Percentiles rank a stretch among this genome's conserved stretches.
Evolutionary conservation across 768 basidiomycete species (phyloP).

Genomic region (Lactifluus hygrophoroides): DNA sequence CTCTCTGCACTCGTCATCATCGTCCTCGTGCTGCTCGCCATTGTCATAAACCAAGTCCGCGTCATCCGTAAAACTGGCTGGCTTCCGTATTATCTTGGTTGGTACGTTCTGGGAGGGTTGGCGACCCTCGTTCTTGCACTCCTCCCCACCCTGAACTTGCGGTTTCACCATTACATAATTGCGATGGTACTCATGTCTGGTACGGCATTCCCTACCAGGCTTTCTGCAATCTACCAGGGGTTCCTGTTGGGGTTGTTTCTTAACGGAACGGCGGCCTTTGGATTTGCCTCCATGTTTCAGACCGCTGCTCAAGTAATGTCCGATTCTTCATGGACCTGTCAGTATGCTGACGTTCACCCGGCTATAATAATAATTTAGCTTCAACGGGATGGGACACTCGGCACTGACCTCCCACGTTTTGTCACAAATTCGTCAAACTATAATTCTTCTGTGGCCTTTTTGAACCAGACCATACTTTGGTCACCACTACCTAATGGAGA

Average conservation of each 20-base stretch:
- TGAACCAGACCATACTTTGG: constrained; percentile 49
- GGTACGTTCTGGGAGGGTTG: constrained; percentile 63
- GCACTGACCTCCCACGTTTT: constrained; percentile 62
- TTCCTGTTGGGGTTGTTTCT: constrained; percentile 77
- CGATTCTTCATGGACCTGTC: neutral
- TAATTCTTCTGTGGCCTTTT: constrained; percentile 44
- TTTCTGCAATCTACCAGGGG: constrained; percentile 73
- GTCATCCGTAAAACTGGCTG: constrained; percentile 81
- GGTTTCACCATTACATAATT: constrained; percentile 79
- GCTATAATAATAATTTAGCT: too few species aligned
- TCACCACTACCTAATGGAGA: constrained; percentile 23
- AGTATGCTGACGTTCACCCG: neutral
- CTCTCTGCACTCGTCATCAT: constrained; percentile 62
- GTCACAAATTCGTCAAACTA: constrained; percentile 67
- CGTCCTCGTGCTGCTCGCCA: constrained; percentile 45
- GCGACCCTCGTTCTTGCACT: constrained; percentile 56
- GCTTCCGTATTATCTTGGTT: constrained; percentile 65
- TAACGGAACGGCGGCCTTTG: constrained; percentile 72
- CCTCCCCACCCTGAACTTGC: constrained; percentile 58
- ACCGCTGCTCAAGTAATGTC: constrained; percentile 54
- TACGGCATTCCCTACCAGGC: constrained; percentile 73
- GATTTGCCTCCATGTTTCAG: constrained; percentile 71
- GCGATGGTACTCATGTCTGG: constrained; percentile 68
- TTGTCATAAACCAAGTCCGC: constrained; percentile 69
- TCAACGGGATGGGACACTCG: constrained; percentile 59